phyloP scores from a whole-genome alignment of 2,329 filamentous ascomycete species.

The Emergomyces africanus region DNA sequence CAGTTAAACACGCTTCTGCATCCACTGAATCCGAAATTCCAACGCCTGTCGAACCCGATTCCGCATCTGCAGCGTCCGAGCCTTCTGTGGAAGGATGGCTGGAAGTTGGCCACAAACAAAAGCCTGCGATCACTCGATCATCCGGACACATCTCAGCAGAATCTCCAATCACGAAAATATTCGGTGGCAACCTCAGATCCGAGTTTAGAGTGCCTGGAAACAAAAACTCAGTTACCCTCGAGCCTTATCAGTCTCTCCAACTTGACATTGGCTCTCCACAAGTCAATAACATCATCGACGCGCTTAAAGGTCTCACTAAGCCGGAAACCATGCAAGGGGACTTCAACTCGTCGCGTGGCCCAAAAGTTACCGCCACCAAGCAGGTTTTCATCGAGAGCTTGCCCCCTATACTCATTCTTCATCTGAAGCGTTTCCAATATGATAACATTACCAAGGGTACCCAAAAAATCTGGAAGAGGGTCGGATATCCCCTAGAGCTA shows the following conservation, averaged over 20 bases:
- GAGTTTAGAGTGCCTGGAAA: slow-evolving; percentile 77
- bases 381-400: slow-evolving; percentile 89
- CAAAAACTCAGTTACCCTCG: slow-evolving; percentile 81
- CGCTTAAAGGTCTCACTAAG: slow-evolving; percentile 69
- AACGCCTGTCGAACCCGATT: slow-evolving; percentile 32
- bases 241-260: slow-evolving; percentile 89
- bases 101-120: slow-evolving; percentile 88
- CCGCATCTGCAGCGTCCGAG: slow-evolving; percentile 19
- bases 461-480: slow-evolving; percentile 97
- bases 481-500: slow-evolving; percentile 87
- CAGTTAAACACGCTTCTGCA: slow-evolving; percentile 47
- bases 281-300: slow-evolving; percentile 83
- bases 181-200: slow-evolving; percentile 80
- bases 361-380: slow-evolving; percentile 69
- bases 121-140: slow-evolving; percentile 70
- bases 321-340: slow-evolving; percentile 77
- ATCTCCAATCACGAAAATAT: slow-evolving; percentile 86
- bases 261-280: slow-evolving; percentile 83
- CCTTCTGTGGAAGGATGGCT: slow-evolving; percentile 61
- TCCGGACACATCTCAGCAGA: slow-evolving; percentile 60
- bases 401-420: slow-evolving; percentile 82
- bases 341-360: slow-evolving; percentile 66
- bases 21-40: slow-evolving; percentile 32
- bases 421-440: slow-evolving; percentile 95
- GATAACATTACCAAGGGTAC: slow-evolving; percentile 70